Evolutionary conservation across 768 basidiomycete species (phyloP), one percentile per base, ranked within the genome.

Genomic region (Suillus subluteus): DNA sequence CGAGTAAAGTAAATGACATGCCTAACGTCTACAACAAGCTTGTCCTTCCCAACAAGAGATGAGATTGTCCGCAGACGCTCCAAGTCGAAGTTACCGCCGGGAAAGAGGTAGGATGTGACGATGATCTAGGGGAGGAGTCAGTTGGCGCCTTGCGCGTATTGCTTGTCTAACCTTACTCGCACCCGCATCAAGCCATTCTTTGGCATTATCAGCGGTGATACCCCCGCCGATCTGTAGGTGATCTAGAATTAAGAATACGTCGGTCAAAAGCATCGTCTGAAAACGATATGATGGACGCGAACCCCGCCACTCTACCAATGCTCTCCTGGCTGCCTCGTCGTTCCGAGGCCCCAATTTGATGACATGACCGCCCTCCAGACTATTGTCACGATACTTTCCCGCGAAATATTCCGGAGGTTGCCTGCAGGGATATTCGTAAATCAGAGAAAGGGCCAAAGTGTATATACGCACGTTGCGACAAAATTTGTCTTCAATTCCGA

Each of bases 31-130:
- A 99, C 91, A 3, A 99, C 96, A 2, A 99, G 84, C 46, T 79
- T 85, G n/a, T 95, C 94, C 79, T 88, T 95, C 0, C 95, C 94
- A 6, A 96, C 87, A 13, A 79, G 76, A 23, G 79, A 73, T 7
- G 88, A 89, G 18, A 99, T 79, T 0, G 75, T 77, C 70, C 86
- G 79, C 37, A 99, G 80, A 59, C 93, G 82, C 54, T 91, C 87
- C 67, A 90, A 75, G 21, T 90, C 91, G 80, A 99, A 97, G 68
- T 83, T 88, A 3, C 82, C 90, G n/a, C 79, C 76, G 0, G 98
- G 96, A 69, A 99, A 99, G 52, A 99, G 88, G 78, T 90, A 94
- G 15, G 96, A 98, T 4, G 98, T 99, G n/a, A 99, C 92, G 63
- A 99, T 98, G 70, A 99, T 89, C 96, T 99, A 71, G 6, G 58